Evolutionary conservation across 2,329 filamentous ascomycete genomes (phyloP).

Genomic region (Aspergillus neotritici): DNA sequence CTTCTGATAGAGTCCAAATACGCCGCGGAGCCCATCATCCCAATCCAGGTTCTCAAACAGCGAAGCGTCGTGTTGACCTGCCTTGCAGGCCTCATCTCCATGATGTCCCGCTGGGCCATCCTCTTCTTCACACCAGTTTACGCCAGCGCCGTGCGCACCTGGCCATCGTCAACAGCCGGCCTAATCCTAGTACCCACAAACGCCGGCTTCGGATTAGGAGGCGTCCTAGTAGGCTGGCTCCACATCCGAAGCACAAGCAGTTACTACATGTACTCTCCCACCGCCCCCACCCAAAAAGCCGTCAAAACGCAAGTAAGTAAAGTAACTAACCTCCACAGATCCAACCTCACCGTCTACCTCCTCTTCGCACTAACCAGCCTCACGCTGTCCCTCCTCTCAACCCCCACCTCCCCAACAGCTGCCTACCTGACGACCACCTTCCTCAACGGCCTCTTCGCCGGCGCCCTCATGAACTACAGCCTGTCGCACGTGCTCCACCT

Average conservation of each 20-base stretch:
- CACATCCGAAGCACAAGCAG: conserved; percentile 68
- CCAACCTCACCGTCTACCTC: conserved; percentile 55
- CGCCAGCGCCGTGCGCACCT: conserved; percentile 67
- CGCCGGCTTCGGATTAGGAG: conserved; percentile 68
- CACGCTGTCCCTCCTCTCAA: conserved; percentile 52
- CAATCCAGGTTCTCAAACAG: conserved; percentile 62
- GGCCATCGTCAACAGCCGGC: conserved; percentile 64
- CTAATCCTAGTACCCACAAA: conserved; percentile 77
- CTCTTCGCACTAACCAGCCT: conserved; percentile 59
- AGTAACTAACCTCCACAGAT: conserved; percentile 23
- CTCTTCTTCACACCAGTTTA: conserved; percentile 78
- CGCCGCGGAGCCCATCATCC: conserved; percentile 67
- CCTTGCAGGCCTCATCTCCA: conserved; percentile 67
- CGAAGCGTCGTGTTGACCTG: conserved; percentile 68
- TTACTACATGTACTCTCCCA: conserved; percentile 54
- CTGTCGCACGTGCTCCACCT: conserved; percentile 74
- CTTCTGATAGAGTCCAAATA: conserved; percentile 58
- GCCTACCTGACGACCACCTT: conserved; percentile 59
- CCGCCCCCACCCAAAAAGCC: not conserved
- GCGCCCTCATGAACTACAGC: conserved; percentile 71
- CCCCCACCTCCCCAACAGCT: conserved; percentile 45
- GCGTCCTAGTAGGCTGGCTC: conserved; percentile 65
- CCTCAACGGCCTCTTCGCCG: conserved; percentile 65
- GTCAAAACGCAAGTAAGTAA: no score
- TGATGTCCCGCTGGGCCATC: conserved; percentile 74